Evolutionary conservation across 2,329 filamentous ascomycete genomes (phyloP).

Genomic region (Venturia aucupariae): DNA sequence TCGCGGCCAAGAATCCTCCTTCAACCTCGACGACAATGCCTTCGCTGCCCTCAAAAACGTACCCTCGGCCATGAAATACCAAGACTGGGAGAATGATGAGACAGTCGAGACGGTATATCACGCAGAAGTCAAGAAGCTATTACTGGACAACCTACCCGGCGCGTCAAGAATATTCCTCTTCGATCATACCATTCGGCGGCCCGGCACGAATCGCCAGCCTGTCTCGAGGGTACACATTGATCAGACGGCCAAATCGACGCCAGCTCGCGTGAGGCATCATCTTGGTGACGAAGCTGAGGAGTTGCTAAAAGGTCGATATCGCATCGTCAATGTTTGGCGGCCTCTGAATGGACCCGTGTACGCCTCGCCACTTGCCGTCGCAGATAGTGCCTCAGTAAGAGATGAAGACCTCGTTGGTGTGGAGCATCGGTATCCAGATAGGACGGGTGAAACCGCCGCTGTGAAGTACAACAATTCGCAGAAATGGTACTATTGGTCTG

Average conservation of each 20-base stretch:
- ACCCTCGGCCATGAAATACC: constrained; percentile 44
- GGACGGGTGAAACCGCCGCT: constrained; percentile 64
- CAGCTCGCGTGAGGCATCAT: constrained; percentile 58
- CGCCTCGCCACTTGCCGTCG: constrained; percentile 48
- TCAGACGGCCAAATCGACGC: constrained; percentile 61
- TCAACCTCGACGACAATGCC: constrained; percentile 62
- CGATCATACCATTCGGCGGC: constrained; percentile 74
- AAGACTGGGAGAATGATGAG: constrained; percentile 59
- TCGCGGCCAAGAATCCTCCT: constrained; percentile 58
- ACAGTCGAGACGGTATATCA: constrained; percentile 69
- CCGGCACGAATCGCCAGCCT: constrained; percentile 53
- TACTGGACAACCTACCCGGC: constrained; percentile 59
- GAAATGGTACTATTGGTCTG: constrained; percentile 71
- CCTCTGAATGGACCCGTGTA: constrained; percentile 50
- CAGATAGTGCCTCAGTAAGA: constrained; percentile 44
- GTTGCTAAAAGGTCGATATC: constrained; percentile 59
- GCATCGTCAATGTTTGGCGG: constrained; percentile 84
- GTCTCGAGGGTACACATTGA: constrained; percentile 73
- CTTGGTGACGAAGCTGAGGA: constrained; percentile 57
- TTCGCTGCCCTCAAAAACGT: constrained; percentile 58
- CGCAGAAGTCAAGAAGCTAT: constrained; percentile 66
- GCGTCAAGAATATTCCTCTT: constrained; percentile 63
- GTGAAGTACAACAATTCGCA: constrained; percentile 54
- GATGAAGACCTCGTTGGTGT: constrained; percentile 60
- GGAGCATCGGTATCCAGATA: constrained; percentile 63